Evolutionary conservation across 495 filamentous ascomycete species (phyloP).

Genomic region (Rhizodiscina lignyota): DNA sequence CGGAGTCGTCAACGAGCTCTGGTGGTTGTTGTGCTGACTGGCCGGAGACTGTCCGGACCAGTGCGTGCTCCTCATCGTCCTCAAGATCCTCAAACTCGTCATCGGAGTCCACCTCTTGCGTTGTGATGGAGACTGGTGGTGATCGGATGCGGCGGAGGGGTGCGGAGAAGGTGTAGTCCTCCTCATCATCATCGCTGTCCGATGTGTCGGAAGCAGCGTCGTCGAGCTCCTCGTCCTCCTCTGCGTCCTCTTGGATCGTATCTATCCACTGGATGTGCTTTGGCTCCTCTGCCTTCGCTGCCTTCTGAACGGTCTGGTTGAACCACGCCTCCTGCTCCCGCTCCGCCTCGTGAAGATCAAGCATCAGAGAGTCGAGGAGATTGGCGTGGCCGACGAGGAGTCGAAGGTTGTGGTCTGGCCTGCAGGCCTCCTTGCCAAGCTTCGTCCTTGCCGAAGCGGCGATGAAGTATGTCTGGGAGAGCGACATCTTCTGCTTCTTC

Average conservation of each 20-base stretch:
- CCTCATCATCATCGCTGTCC: conserved; percentile 18
- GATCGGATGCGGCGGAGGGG: conserved; percentile 15
- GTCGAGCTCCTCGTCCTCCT: conserved; percentile 51
- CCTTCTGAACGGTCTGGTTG: conserved; percentile 79
- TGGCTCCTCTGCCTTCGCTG: conserved; percentile 35
- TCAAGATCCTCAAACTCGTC: conserved; percentile 55
- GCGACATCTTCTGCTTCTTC: conserved; percentile 71
- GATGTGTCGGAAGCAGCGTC: conserved; percentile 24
- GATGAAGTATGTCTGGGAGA: conserved; percentile 95
- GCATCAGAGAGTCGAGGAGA: conserved; percentile 89
- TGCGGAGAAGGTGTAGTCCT: conserved; percentile 18
- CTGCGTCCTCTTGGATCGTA: conserved; percentile 52
- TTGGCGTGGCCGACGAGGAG: conserved; percentile 95
- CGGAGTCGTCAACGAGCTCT: conserved; percentile 55
- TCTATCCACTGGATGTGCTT: conserved; percentile 83
- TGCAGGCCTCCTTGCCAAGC: conserved; percentile 80
- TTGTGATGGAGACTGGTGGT: conserved; percentile 21
- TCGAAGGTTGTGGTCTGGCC: conserved; percentile 82
- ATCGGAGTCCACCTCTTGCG: conserved; percentile 10
- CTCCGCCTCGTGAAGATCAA: conserved; percentile 88
- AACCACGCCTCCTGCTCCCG: conserved; percentile 95
- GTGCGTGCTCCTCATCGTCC: conserved; percentile 44
- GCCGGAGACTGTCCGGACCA: conserved; percentile 52
- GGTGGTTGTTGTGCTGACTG: conserved; percentile 60
- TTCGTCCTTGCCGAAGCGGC: conserved; percentile 91